A percentile compares a stretch with the other conserved stretches of the same genome.
Conservation (phyloP, 2,329 filamentous ascomycete species). For the Neoarthrinium moseri region DNA sequence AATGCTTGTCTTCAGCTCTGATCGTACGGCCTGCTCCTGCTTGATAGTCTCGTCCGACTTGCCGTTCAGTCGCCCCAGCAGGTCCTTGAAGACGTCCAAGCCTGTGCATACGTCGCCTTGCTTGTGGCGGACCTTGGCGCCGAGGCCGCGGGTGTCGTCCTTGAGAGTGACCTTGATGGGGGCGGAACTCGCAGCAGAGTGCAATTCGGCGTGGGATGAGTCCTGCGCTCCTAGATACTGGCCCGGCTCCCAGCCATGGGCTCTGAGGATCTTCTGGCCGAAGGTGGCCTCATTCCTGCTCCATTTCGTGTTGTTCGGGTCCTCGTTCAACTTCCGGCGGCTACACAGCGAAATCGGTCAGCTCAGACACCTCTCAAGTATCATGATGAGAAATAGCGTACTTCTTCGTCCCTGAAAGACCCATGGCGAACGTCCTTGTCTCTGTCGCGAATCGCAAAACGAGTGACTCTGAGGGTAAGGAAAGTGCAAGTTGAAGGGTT, state of each 20-base stretch:
- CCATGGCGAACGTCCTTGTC: conserved; percentile 46
- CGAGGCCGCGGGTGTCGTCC: conserved; percentile 87
- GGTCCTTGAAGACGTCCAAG: conserved; percentile 79
- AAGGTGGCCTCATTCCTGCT: conserved; percentile 77
- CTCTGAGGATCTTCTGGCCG: conserved; percentile 83
- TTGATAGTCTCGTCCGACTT: conserved; percentile 73
- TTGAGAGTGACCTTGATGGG: conserved; percentile 85
- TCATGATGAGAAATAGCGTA: conserved; percentile 30
- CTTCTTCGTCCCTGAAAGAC: conserved; percentile 68
- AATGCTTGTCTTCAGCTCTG: conserved; percentile 68
- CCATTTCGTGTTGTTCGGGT: conserved; percentile 97
- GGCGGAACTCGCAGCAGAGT: conserved; percentile 77
- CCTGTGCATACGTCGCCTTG: conserved; percentile 79
- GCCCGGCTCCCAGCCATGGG: conserved; percentile 89
- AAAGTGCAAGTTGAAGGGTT: conserved; percentile 3
- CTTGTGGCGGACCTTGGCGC: conserved; percentile 65
- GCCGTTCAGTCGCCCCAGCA: conserved; percentile 87
- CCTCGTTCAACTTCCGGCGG: conserved; percentile 72
- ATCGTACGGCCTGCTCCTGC: conserved; percentile 65
- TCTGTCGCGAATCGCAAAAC: not conserved
- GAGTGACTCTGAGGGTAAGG: too few species aligned
- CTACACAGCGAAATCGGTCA: conserved; percentile 17
- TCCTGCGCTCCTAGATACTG: conserved; percentile 76
- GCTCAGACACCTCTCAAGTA: conserved; percentile 10
- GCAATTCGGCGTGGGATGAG: conserved; percentile 71